Conservation (phyloP, 1,284 basidiomycete genomes). For the Coniferiporia sulphurascens region DNA sequence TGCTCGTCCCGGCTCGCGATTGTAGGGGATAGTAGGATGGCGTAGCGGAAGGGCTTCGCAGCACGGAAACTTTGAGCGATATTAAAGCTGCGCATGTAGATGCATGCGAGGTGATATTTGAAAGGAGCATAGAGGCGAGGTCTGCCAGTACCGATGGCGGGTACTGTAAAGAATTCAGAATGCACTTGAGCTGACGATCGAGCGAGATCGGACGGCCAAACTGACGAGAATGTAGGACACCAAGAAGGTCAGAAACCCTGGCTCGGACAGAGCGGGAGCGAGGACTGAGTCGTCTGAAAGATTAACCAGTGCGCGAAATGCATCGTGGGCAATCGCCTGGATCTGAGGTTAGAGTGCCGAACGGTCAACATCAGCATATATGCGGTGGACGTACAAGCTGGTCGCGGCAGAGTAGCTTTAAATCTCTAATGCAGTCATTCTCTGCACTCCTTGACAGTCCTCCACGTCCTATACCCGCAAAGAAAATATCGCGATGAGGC, state of each 20-base stretch:
- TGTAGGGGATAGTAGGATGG: constrained; percentile 62
- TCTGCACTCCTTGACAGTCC: constrained; percentile 62
- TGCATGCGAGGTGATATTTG: constrained; percentile 85
- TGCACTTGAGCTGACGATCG: background rate
- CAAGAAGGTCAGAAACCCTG: constrained; percentile 77
- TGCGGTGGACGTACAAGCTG: constrained; percentile 55
- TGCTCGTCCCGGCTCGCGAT: constrained; percentile 69
- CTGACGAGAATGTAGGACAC: constrained; percentile 89
- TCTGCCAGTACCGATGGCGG: constrained; percentile 88
- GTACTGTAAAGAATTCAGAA: constrained; percentile 48
- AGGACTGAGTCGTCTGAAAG: constrained; percentile 82
- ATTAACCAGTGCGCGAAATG: constrained; percentile 92
- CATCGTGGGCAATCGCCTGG: constrained; percentile 90
- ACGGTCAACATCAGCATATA: constrained; percentile 11
- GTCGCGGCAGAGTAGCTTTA: constrained; percentile 84
- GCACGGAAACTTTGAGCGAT: constrained; percentile 60
- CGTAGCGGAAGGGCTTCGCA: constrained; percentile 42
- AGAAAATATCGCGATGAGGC: constrained; percentile 72
- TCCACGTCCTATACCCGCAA: constrained; percentile 48
- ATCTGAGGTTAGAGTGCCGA: constrained; percentile 20
- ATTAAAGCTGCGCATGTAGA: constrained; percentile 66
- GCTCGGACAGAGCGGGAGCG: constrained; percentile 66
- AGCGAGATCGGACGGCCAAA: constrained; percentile 19
- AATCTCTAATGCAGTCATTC: constrained; percentile 63
- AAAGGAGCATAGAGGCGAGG: constrained; percentile 93